Evolutionary conservation across 225 moss, liverwort and hornwort species (phyloP), one percentile per base, ranked within the genome.

Genomic region (Pleurozium schreberi): DNA sequence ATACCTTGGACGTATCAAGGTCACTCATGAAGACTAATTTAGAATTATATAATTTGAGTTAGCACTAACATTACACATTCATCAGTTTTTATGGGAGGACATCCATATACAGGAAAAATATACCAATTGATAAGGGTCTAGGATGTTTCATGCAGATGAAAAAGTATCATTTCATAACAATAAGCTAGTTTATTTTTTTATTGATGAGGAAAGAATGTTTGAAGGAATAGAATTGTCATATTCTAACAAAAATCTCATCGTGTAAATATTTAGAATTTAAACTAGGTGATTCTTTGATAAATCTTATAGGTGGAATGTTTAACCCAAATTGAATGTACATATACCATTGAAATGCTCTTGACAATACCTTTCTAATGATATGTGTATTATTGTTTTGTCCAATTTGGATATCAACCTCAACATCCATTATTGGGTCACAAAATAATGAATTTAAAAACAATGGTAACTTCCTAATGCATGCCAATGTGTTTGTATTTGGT

Each of bases 281-380:
- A 22, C 3, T 0, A 22, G 0, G 0, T 1, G 19, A 34, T 52
- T 52, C 5, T 52, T 34, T 14, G 34, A 13, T 22, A 76, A 36
- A 23, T 53, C 3, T 31, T 49, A 0, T 2, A 0, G 1, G 4
- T 1, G 2, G 0, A 49, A 7, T 31, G 9, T 45, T 30, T 4
- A 47, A 31, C 0, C 30, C 4, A 47, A 74, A 47, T 30, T 30
- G 7, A 75, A 9, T 23, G 4, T 22, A 14, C 36, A 2, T 4
- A 0, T 36, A 36, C 0, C 0, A 0, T 76, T 14, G 5, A 36
- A 52, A 34, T 36, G 22, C 2, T 52, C 5, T 53, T 36, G 3
- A 23, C 14, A 36, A 9, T 14, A 36, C 3, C 8, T 76, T 52
- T 23, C 14, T 53, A 23, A 34, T 22, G 3, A 34, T 34, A 34